Evolutionary conservation across 2,329 filamentous ascomycete species (phyloP), one percentile per base, ranked within the genome.

Genomic region (Calonectria naviculata): DNA sequence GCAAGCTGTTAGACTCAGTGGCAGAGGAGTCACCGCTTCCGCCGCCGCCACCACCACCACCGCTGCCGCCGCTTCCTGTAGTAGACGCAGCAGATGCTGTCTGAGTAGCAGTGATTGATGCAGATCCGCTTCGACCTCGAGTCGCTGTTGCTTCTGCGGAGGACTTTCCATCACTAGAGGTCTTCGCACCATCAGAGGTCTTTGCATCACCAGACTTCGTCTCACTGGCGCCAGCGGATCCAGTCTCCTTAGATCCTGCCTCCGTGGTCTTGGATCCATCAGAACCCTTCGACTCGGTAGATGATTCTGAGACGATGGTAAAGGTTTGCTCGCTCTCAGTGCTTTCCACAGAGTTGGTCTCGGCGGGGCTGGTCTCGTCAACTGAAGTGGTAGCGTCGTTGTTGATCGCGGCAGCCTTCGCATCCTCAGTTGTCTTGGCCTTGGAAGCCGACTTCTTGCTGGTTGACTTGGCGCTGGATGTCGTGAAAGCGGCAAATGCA

Each of bases 1-100:
- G 66, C 24, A 78, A 68, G 31, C 74, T 47, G 3, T 75, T 31
- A 10, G 46, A 44, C 24, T 24, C 44, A 28, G 67, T 67, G 7
- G 60, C 19, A 38, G 47, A 29, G 21, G 65, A 54, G 24, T 29
- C 56, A 19, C 38, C 47, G 24, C 42, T 24, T 15, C n/a, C 28
- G 10, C 44, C 34, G 19, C 38, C 28, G 28, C 26, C 29, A 10
- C 47, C 62, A 6, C 38, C 60, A 24, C 58, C 58, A 13, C 34
- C 34, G n/a, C 44, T 46, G 10, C 52, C 41, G 7, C 49, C 28
- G 34, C 63, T 47, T 8, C 60, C 60, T 6, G 47, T 47, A 38
- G 46, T 52, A 36, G 66, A 66, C 12, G 1, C 44, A 26, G 64
- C 38, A 26, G 63, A 47, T 2, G 36, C 56, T 60, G 56, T 41